Evolutionary conservation across 257 asterid genomes (phyloP).

Genomic region (Paraleonurus japonicus): DNA sequence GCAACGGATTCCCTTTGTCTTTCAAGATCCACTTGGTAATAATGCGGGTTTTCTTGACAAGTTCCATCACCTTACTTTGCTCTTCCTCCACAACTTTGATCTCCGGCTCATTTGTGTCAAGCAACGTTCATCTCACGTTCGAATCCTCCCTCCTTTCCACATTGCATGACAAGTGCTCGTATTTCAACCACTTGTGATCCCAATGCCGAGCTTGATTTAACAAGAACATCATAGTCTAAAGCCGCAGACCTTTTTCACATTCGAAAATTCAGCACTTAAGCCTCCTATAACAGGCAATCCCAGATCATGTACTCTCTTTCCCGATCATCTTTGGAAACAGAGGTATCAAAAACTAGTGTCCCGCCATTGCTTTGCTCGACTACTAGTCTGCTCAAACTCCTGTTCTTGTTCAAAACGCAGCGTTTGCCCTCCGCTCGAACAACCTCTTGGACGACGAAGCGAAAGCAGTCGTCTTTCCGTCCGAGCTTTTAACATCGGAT

Average conservation of each 20-base stretch:
- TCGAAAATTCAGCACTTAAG: slow-evolving; percentile 63
- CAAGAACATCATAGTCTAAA: slow-evolving; percentile 50
- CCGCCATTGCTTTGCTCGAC: slow-evolving; percentile 35
- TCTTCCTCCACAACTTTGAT: slow-evolving; percentile 49
- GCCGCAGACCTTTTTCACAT: slow-evolving; percentile 71
- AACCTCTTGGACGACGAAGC: slow-evolving; percentile 87
- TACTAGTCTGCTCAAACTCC: slow-evolving; percentile 50
- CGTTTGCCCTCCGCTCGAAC: slow-evolving; percentile 93
- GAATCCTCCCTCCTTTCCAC: slow-evolving; percentile 46
- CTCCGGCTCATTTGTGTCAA: slow-evolving; percentile 61
- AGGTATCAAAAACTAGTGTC: slow-evolving; percentile 25
- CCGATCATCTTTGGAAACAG: slow-evolving; percentile 43
- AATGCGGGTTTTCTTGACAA: slow-evolving; percentile 74
- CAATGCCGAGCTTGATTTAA: slow-evolving; percentile 40
- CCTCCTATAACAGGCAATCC: slow-evolving; percentile 88
- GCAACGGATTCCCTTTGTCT: slow-evolving; percentile 54
- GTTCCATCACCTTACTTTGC: slow-evolving; percentile 62
- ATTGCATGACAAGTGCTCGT: slow-evolving; percentile 32
- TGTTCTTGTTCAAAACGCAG: slow-evolving; percentile 47
- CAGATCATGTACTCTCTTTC: slow-evolving; percentile 78
- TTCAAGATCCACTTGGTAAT: slow-evolving; percentile 74
- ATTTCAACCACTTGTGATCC: slow-evolving; percentile 43
- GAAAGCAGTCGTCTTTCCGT: slow-evolving; percentile 83
- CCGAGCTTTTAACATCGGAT: slow-evolving; percentile 84
- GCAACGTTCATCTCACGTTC: slow-evolving; percentile 51